A percentile compares a stretch with the other conserved stretches of the same genome.
Evolutionary conservation across 2,329 filamentous ascomycete species (phyloP).

Genomic region (Pseudogymnoascus sp.): DNA sequence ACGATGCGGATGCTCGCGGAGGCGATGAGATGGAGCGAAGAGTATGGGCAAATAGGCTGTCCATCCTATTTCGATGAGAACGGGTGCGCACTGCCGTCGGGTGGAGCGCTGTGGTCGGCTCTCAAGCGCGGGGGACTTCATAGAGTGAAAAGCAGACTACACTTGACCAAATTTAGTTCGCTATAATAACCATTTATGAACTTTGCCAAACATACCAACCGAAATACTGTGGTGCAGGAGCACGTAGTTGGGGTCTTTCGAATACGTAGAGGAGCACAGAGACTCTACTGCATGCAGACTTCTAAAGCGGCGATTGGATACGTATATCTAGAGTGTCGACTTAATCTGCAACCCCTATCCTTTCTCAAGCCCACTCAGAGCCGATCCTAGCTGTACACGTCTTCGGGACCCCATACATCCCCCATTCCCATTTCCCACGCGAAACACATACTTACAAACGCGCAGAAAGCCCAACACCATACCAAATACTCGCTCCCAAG

Average conservation of each 20-base stretch:
- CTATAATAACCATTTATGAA: too few species aligned
- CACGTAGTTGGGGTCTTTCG: not conserved
- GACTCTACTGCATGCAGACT: not conserved
- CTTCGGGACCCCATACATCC: not conserved
- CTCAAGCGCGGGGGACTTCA: too few species aligned
- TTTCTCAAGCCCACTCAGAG: not conserved
- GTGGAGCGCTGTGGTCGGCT: too few species aligned
- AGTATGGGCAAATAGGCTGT: too few species aligned
- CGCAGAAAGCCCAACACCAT: constrained; percentile 61
- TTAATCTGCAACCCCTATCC: not conserved
- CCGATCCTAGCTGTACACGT: not conserved
- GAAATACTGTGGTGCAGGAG: not conserved
- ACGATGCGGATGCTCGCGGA: too few species aligned
- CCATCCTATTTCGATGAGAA: too few species aligned
- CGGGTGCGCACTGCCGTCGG: too few species aligned
- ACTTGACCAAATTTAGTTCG: too few species aligned
- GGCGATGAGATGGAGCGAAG: too few species aligned
- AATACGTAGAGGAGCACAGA: not conserved
- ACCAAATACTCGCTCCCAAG: constrained; percentile 63
- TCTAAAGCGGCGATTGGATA: not conserved
- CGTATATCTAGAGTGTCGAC: not conserved
- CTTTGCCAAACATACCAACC: not conserved
- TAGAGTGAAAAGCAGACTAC: too few species aligned
- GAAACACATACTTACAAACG: constrained; percentile 19
- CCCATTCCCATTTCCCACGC: too few species aligned